Conservation (phyloP, 768 basidiomycete genomes). For the Leucocoprinus leucothites region DNA sequence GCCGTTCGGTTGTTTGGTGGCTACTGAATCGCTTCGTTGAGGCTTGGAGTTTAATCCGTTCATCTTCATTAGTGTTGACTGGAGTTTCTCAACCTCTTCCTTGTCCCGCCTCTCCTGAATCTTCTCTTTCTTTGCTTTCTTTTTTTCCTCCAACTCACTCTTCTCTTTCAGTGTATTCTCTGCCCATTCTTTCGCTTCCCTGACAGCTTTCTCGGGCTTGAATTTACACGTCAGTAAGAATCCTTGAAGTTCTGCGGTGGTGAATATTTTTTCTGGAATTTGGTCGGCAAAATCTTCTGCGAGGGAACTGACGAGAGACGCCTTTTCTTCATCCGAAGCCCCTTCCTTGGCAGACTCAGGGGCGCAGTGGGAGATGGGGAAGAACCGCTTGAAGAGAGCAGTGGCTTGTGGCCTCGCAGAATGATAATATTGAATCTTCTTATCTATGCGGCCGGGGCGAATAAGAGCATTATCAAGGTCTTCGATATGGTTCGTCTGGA, state of each 20-base stretch:
- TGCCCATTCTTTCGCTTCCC: slow-evolving; percentile 37
- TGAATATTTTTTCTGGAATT: slow-evolving; percentile 46
- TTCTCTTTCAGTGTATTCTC: slow-evolving; percentile 30
- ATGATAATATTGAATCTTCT: slow-evolving; percentile 45
- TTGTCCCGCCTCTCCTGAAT: slow-evolving; percentile 22
- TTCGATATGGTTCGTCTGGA: slow-evolving; percentile 52
- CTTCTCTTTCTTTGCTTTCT: slow-evolving; percentile 28
- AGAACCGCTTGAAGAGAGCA: slow-evolving; percentile 49
- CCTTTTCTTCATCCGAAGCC: slow-evolving; percentile 4
- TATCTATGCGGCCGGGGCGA: slow-evolving; percentile 55
- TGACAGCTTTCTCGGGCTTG: slow-evolving; percentile 30
- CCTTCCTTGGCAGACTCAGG: slow-evolving; percentile 10
- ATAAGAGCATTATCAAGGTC: slow-evolving; percentile 52
- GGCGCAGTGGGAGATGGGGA: slow-evolving; percentile 28
- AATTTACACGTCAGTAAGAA: slow-evolving; percentile 46
- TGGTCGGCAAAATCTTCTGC: slow-evolving; percentile 35
- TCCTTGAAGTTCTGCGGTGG: slow-evolving; percentile 58
- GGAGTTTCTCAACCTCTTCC: slow-evolving; percentile 21
- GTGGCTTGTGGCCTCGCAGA: slow-evolving; percentile 42
- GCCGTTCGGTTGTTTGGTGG: not conserved
- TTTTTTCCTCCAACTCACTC: slow-evolving; percentile 28
- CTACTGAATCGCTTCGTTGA: too few relatives aligned
- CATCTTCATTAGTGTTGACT: slow-evolving; percentile 23
- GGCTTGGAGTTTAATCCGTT: slow-evolving; percentile 13
- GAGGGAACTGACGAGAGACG: slow-evolving; percentile 25